A percentile compares a stretch with the other conserved stretches of the same genome.
These are phyloP conservation scores for Neurospora sp. DNA, from an alignment of 495 filamentous ascomycete species.

Conservation along the genomic window DNA sequence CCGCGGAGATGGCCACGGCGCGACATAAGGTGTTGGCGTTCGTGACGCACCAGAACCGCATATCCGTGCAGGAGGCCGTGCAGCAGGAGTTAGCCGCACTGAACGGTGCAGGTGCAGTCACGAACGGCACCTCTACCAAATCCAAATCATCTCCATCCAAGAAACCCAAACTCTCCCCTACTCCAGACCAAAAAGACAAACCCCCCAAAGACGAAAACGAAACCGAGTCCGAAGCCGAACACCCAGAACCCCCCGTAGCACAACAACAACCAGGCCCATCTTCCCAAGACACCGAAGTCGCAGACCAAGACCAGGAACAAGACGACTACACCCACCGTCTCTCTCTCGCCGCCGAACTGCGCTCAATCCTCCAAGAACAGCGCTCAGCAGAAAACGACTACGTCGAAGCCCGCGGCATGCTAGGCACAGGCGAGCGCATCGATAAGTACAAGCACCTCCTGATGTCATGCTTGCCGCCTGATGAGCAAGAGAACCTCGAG, in stretches of 20 bases:
- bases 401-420: constrained; percentile 33
- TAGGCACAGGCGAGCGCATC: constrained; percentile 37
- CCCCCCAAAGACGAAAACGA: not conserved
- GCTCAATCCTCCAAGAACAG: constrained; percentile 26
- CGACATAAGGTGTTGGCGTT: constrained; percentile 28
- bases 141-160: not conserved
- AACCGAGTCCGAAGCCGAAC: not conserved
- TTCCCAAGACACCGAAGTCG: not conserved
- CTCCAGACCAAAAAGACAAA: not conserved
- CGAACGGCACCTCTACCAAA: constrained; percentile 14
- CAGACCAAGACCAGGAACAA: not conserved
- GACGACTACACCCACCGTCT: constrained; percentile 27
- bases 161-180: not conserved
- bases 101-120: constrained; percentile 3
- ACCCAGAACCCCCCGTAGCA: not conserved
- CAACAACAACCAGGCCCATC: not conserved
- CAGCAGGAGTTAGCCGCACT: constrained; percentile 19
- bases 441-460: constrained; percentile 38
- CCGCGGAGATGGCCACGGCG: constrained; percentile 21
- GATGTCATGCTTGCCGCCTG: constrained; percentile 32
- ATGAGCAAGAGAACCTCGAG: constrained; percentile 37
- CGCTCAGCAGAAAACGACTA: constrained; percentile 33
- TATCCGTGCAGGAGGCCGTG: constrained; percentile 26
- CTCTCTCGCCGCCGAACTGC: constrained; percentile 29
- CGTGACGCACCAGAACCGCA: constrained; percentile 31